phyloP scores from a whole-genome alignment of 805 yeast genomes.

The Pichia heedii region DNA sequence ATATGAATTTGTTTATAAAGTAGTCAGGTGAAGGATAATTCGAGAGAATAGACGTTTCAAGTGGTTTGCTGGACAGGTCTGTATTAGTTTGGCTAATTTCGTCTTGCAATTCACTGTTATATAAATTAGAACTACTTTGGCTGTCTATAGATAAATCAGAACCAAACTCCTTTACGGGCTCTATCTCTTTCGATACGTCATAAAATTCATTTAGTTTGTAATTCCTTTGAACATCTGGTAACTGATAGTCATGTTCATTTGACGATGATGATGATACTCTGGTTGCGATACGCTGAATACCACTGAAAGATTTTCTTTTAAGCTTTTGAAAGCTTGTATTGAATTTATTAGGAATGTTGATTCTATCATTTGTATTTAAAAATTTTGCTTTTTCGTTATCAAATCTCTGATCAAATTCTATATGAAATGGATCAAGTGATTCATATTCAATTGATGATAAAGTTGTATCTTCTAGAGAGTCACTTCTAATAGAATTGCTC shows the following conservation, averaged over 20 bases:
- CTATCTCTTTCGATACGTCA: neutral
- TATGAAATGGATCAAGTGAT: neutral
- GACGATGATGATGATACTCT: neutral
- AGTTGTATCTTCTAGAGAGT: too few species aligned
- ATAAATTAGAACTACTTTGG: too few species aligned
- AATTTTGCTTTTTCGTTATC: neutral
- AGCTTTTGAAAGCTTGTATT: neutral
- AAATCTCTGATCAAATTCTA: too few species aligned
- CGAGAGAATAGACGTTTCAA: too few species aligned
- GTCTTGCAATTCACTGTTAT: too few species aligned
- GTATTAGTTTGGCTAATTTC: too few species aligned
- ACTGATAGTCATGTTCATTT: neutral
- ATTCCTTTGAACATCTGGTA: too few species aligned
- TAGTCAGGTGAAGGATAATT: conserved; percentile 31
- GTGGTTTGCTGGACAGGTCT: too few species aligned
- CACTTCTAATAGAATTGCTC: too few species aligned
- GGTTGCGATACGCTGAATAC: neutral
- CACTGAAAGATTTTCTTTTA: neutral
- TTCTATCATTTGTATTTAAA: too few species aligned
- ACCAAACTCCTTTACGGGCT: neutral
- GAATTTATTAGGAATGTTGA: neutral
- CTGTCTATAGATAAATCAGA: too few species aligned
- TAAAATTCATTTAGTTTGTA: neutral
- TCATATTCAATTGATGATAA: neutral
- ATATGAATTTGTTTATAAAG: conserved; percentile 31